A percentile compares a stretch with the other conserved stretches of the same genome.
Conservation (phyloP, 2,329 filamentous ascomycete genomes). For the Penicillium sp. region DNA sequence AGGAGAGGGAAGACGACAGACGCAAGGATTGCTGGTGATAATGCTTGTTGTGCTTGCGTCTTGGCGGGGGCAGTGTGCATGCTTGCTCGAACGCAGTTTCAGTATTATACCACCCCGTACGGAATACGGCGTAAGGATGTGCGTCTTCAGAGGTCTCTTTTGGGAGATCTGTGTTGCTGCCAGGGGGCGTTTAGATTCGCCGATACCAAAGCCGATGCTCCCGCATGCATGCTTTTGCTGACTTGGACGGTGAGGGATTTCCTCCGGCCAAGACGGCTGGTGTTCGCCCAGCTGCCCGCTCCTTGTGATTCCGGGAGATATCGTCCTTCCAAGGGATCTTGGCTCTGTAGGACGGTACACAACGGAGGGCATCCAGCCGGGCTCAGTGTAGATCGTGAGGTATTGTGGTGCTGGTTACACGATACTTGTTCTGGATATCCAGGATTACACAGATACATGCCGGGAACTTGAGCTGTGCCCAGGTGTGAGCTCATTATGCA, state of each 20-base stretch:
- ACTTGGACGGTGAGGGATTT: constrained; percentile 1
- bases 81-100: background rate
- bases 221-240: background rate
- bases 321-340: constrained; percentile 4
- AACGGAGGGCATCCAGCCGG: constrained; percentile 1
- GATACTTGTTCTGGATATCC: background rate
- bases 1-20: constrained; percentile 1
- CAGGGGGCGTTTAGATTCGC: background rate
- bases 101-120: background rate
- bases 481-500: no score
- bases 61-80: constrained; percentile 22
- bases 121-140: background rate
- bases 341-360: constrained; percentile 6
- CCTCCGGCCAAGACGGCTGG: background rate
- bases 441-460: no score
- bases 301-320: background rate
- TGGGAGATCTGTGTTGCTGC: constrained; percentile 1
- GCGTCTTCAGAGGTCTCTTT: background rate
- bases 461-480: no score
- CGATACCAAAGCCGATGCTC: background rate
- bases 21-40: constrained; percentile 15
- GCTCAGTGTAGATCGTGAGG: background rate
- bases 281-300: background rate
- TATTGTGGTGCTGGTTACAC: constrained; percentile 2
- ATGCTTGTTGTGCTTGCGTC: constrained; percentile 10